Evolutionary conservation across 192 early-diverging fungal species (phyloP), one percentile per base, ranked within the genome.

Genomic region (Oehlia diaphana): DNA sequence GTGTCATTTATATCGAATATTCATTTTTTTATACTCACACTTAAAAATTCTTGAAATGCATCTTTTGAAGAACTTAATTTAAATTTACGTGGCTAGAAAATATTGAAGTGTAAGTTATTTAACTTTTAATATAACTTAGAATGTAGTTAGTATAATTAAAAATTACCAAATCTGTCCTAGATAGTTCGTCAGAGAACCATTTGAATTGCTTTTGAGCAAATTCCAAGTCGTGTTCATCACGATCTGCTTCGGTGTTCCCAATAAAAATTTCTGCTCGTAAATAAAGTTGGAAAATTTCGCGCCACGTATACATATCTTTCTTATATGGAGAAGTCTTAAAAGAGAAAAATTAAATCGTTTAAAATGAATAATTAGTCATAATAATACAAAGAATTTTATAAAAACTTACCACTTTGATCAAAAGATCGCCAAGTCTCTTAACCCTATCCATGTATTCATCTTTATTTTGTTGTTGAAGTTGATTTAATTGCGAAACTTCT

Each of bases 291-390:
- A 95, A 91, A 35, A 95, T 88, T 77, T 92, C 88, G 28, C 91
- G 84, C 91, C 91, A 95, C 6, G 85, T 82, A 75, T 94, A 91
- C 76, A 94, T 89, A 80, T 95, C 93, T 63, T 92, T 91, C 78
- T 92, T 92, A 63, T 90, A 88, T 2, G 93, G 93, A 0, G 94
- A 92, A 5, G 93, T 82, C 84, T 86, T 66, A 63, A 47, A 47
- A 10, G 8, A 70, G 4, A 42, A 39, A 21, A 8, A 39, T 33
- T 10, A 3, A 23, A 9, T 35, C 2, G 9, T 23, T 10, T n/a
- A 39, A 9, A 21, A 16, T 44, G 19, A 23, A 44, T 68, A 16
- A 21, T 42, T 42, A 39, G 37, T 6, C 5, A 19, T 21, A 58
- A 16, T 21, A 7, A 21, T 35, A 3, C n/a, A 42, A 70, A 23